These are phyloP conservation scores for Lactarius sanguifluus DNA, from an alignment of 768 basidiomycete species.

Conservation along the genomic window DNA sequence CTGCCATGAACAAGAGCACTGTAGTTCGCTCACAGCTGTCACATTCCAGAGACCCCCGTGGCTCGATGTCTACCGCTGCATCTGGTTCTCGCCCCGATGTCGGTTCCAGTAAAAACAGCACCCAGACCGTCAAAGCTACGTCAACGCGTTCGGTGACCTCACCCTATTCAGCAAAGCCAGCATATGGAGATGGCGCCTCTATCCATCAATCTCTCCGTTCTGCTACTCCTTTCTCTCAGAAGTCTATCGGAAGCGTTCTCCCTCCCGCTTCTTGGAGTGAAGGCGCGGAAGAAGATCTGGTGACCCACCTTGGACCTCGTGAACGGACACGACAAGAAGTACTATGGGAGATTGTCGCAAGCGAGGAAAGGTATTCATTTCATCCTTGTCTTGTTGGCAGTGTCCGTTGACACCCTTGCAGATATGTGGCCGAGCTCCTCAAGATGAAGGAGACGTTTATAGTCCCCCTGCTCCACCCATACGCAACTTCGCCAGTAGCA, in stretches of 20 bases:
- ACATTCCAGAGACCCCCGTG: constrained; percentile 69
- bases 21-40: constrained; percentile 75
- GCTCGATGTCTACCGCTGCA: constrained; percentile 61
- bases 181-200: constrained; percentile 48
- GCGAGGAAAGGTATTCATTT: constrained; percentile 79
- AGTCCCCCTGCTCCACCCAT: constrained; percentile 85
- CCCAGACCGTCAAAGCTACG: constrained; percentile 48
- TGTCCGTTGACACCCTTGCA: constrained; percentile 36
- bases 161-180: constrained; percentile 54
- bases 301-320: constrained; percentile 87
- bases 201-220: constrained; percentile 71
- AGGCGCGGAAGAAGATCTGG: constrained; percentile 90
- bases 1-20: constrained; percentile 55
- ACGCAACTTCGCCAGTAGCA: constrained; percentile 55
- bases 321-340: constrained; percentile 97
- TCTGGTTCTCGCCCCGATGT: constrained; percentile 64
- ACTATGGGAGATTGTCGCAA: constrained; percentile 93
- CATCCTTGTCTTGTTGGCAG: constrained; percentile 21
- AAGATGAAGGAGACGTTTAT: constrained; percentile 95
- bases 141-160: constrained; percentile 63
- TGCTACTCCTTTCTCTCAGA: constrained; percentile 77
- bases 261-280: constrained; percentile 89
- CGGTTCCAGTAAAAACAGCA: constrained; percentile 42
- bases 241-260: constrained; percentile 68
- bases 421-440: constrained; percentile 88